Base-by-base conservation (phyloP, 495 filamentous ascomycete species). In the Penicillium manginii region DNA sequence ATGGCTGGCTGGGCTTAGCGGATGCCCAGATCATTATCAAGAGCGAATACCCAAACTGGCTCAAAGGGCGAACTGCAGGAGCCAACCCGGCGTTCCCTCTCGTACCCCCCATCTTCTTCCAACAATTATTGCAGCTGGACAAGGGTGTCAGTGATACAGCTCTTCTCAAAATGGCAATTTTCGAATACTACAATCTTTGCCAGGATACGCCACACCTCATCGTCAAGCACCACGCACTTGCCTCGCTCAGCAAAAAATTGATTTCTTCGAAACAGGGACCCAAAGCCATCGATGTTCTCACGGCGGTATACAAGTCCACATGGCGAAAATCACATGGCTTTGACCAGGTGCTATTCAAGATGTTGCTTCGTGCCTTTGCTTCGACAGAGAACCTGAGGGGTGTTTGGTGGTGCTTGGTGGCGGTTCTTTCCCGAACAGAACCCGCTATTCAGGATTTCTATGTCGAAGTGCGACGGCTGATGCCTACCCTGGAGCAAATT, bases 401-500 rank as follows among this genome's bases (percentile, higher is more conserved):
- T 2, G 58, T 78, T 4, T 75, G 78, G 54, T 80, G 78, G 78
- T 78, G 76, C 52, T 59, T 79, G 23, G 40, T 79, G 56, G 73
- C 76, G 1, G 69, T 62, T 1, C 64, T 80, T 14, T 57, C 72
- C 26, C 74, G 74, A 26, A 54, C 61, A 8, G 71, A 68, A 50
- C 61, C 68, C 2, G 40, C 71, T 21, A 62, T 59, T 21, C 62
- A 46, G 14, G 65, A 72, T 37, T 72, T 80, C 42, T 55, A 75
- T 7, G 71, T 69, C 29, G 78, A 80, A 43, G 62, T 59, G 9
- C 58, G 63, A 29, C 71, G 71, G 8, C 58, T 73, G 23, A 32
- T 76, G 21, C 45, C 55, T 17, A 21, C 40, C 3, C 43, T 70
- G 42, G 55, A 70, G 26, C 40, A 29, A 7, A 11, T 45, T 4